phyloP scores from a whole-genome alignment of 106 monocot species.

The Dendrobium officinale region DNA sequence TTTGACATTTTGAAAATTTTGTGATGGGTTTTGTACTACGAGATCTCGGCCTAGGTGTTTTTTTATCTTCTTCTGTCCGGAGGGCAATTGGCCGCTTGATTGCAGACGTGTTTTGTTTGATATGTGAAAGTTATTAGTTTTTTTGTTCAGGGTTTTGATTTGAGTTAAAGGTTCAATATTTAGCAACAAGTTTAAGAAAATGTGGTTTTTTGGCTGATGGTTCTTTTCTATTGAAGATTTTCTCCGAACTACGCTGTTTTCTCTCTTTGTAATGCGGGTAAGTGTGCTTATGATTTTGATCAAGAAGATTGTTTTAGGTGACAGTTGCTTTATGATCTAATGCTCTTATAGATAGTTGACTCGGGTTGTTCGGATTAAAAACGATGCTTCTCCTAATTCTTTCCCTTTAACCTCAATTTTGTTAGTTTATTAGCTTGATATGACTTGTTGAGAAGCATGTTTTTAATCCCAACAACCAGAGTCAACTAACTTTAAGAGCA shows the following conservation, averaged over 20 bases:
- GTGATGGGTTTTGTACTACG: neutral
- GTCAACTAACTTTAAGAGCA: neutral
- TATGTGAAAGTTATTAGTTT: neutral
- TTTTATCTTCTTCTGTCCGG: neutral
- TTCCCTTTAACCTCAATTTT: neutral
- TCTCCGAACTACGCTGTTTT: neutral
- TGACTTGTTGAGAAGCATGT: neutral
- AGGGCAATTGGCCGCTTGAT: neutral
- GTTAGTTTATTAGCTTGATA: neutral
- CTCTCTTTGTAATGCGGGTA: neutral
- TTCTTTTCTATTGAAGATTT: neutral
- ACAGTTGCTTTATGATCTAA: neutral
- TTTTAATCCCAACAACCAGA: neutral
- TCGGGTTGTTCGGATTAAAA: neutral
- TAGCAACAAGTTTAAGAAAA: neutral
- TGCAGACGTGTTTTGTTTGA: neutral
- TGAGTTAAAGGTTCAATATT: neutral
- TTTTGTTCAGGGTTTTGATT: neutral
- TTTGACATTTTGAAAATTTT: neutral
- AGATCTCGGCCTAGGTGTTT: neutral
- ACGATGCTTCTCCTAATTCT: too few relatives aligned
- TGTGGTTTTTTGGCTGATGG: neutral
- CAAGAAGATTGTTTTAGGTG: neutral
- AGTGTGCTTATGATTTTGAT: neutral
- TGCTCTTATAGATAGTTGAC: neutral